Conservation (phyloP, 2,329 filamentous ascomycete genomes). For the Aaosphaeria pasadenensis region DNA sequence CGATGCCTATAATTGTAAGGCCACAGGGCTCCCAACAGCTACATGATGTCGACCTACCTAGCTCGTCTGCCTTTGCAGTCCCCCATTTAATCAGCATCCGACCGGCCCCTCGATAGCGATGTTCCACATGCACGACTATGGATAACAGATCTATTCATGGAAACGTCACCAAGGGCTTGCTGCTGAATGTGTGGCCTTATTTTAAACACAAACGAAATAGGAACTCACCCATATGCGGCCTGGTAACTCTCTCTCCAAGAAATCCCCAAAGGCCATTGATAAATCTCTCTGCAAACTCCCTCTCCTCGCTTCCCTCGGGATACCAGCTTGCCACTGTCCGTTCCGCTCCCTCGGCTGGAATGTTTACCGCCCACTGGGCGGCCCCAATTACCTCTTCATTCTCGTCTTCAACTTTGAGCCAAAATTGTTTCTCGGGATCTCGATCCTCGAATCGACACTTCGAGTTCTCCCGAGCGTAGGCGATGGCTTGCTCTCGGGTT, state of each 20-base stretch:
- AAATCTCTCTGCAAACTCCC: conserved; percentile 20
- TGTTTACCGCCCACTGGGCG: conserved; percentile 16
- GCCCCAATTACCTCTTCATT: conserved; percentile 10
- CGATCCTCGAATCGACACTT: conserved; percentile 1
- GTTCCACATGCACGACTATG: conserved; percentile 17
- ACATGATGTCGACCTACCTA: conserved; percentile 2
- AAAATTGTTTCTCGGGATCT: conserved; percentile 9
- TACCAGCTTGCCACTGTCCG: conserved; percentile 15
- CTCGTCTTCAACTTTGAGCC: conserved; percentile 15
- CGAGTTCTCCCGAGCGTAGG: neutral
- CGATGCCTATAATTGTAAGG: conserved; percentile 7
- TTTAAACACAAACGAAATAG: neutral
- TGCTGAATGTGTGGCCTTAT: neutral
- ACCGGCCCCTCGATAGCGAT: conserved; percentile 34
- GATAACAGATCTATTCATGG: conserved; percentile 11
- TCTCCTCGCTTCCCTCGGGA: conserved; percentile 16
- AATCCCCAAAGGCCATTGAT: conserved; percentile 22
- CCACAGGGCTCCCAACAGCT: too few species aligned
- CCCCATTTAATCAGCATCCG: conserved; percentile 38
- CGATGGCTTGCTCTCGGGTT: conserved; percentile 12
- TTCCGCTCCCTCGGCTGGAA: conserved; percentile 5
- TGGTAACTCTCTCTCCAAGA: conserved; percentile 10
- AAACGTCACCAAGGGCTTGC: neutral
- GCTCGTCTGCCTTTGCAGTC: conserved; percentile 32
- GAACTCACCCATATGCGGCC: conserved; percentile 15